Base-by-base conservation (phyloP, 352 stramenopile species). In the Phytopythium helicoides region DNA sequence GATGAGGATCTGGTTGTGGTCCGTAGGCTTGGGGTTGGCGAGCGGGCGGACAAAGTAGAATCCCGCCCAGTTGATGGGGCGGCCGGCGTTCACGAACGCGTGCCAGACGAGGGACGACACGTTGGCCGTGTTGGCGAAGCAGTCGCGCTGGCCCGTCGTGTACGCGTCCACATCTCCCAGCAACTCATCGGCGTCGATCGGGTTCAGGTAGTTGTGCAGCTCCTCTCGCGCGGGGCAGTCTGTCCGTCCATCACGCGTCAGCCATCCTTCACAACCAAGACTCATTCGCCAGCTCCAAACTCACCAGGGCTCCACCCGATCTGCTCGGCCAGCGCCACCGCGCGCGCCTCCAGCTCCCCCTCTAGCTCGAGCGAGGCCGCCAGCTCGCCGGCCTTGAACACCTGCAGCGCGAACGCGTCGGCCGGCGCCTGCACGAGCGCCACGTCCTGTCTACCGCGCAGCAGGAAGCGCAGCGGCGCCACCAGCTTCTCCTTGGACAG, bases 41-140 rank as follows among this genome's bases (percentile, higher is more conserved):
- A 92, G 65, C 37, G 81, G 79, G 6, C 83, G 74, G 9, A 85
- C 65, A 38, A 87, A 89, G 71, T 94, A 94, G 60, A 94, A 89
- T 11, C 83, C 83, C 1, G 68, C 74, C 83, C 83, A 94, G 66
- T 94, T 94, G 50, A 92, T 80, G 9, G 79, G 60, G 10, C 81
- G 81, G 40, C 62, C 41, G 10, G 76, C 83, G 5, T 76, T 63
- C 25, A 71, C 51, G 55, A 94, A 92, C 18, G 83, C 83, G 49
- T 90, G 74, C 83, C 83, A 94, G 65, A 92, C 83, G 52, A 90
- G 87, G 15, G 83, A 71, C 25, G 83, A 76, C 14, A 90, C 81
- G 56, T 94, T 94, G 47, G 83, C 78, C 33, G 78, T 68, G 56
- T 94, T 94, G 37, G 83, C 76, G 25, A 92, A 66, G 63, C 84